These are phyloP conservation scores for Coemansia sp. DNA, from an alignment of 192 early-diverging fungal genomes.

Conservation along the genomic window DNA sequence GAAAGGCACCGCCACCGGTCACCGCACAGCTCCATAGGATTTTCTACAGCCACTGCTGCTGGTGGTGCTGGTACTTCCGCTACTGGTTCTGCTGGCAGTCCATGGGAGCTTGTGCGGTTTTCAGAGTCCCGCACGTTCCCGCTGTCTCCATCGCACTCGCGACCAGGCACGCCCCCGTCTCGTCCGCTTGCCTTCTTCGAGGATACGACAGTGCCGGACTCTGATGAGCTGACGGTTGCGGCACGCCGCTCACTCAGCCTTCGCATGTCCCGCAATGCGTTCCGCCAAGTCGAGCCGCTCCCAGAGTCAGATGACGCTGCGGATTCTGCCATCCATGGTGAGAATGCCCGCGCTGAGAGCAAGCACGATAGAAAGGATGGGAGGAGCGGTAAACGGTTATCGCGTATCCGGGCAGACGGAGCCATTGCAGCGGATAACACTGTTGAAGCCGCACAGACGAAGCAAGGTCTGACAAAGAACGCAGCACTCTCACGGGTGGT, in stretches of 20 bases:
- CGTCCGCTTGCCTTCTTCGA: slow-evolving; percentile 35
- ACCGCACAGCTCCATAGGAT: slow-evolving; percentile 9
- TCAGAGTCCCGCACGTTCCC: slow-evolving; percentile 29
- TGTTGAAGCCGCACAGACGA: background rate
- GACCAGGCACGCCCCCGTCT: slow-evolving; percentile 26
- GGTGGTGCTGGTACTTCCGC: background rate
- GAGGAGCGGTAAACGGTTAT: background rate
- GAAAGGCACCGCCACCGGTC: slow-evolving; percentile 13
- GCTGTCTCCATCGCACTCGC: slow-evolving; percentile 28
- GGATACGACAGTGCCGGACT: slow-evolving; percentile 40
- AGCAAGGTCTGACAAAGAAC: slow-evolving; percentile 4
- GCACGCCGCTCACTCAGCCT: slow-evolving; percentile 45
- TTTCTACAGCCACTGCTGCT: background rate
- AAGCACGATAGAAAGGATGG: background rate
- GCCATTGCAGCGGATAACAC: background rate
- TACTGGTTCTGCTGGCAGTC: slow-evolving; percentile 17
- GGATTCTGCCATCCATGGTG: background rate
- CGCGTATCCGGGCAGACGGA: background rate
- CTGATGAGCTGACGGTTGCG: slow-evolving; percentile 40
- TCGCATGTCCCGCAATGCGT: slow-evolving; percentile 43
- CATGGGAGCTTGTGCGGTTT: slow-evolving; percentile 44
- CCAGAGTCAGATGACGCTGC: slow-evolving; percentile 39
- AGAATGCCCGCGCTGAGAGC: background rate
- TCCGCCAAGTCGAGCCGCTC: slow-evolving; percentile 42
- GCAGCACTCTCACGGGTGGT: slow-evolving; percentile 14